Evolutionary conservation across 257 asterid genomes (phyloP).

Genomic region (Solanum dulcamara): DNA sequence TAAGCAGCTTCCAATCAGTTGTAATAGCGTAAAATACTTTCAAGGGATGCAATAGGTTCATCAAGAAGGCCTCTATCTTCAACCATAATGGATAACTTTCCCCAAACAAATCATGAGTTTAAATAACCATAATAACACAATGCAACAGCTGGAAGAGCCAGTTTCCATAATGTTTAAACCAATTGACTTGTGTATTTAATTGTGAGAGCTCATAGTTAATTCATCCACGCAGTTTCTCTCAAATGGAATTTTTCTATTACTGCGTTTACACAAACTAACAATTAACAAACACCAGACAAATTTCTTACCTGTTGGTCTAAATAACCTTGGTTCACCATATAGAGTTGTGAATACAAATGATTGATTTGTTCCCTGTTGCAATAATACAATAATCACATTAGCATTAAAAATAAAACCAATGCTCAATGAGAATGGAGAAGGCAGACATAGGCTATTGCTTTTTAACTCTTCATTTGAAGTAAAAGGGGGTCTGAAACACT

Average conservation of each 20-base stretch:
- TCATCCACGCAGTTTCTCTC: background rate
- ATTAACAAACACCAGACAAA: background rate
- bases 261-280: background rate
- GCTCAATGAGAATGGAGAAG: background rate
- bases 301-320: slow-evolving; percentile 80
- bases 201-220: background rate
- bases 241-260: background rate
- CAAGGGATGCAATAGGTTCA: background rate
- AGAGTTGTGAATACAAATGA: slow-evolving; percentile 86
- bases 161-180: background rate
- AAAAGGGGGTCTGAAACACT: background rate
- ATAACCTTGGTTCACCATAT: slow-evolving; percentile 86
- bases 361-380: slow-evolving; percentile 70
- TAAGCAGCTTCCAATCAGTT: background rate
- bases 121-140: background rate
- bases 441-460: background rate
- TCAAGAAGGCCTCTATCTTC: background rate
- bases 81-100: background rate
- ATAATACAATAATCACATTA: background rate
- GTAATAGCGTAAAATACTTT: background rate
- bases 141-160: background rate
- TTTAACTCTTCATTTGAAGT: background rate
- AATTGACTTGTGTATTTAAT: background rate
- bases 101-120: background rate
- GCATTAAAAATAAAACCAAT: background rate